Conservation (phyloP, 2,329 filamentous ascomycete species). For the Lachnellula willkommii region DNA sequence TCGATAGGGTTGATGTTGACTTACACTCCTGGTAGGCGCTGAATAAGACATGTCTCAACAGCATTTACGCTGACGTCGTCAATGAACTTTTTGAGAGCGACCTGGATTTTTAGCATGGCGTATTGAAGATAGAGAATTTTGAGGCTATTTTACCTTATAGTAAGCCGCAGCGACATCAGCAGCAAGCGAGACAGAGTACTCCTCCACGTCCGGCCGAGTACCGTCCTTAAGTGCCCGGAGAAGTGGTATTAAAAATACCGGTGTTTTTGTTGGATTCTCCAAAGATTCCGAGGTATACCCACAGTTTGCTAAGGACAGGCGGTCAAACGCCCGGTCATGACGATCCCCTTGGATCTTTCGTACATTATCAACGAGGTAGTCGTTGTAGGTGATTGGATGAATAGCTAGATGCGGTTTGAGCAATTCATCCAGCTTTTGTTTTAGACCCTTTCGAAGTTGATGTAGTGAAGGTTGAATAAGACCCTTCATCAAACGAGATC, state of each 20-base stretch:
- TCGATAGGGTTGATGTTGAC: background rate
- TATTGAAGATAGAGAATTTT: background rate
- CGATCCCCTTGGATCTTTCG: slow-evolving; percentile 4
- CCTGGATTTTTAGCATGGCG: background rate
- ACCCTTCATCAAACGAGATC: slow-evolving; percentile 6
- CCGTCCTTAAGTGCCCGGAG: background rate
- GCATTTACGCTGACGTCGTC: slow-evolving; percentile 9
- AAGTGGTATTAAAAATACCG: background rate
- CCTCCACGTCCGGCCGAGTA: slow-evolving; percentile 4
- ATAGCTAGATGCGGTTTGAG: slow-evolving; percentile 3
- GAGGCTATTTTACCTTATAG: background rate
- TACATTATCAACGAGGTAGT: slow-evolving; percentile 3
- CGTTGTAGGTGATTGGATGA: slow-evolving; percentile 11
- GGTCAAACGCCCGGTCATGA: background rate
- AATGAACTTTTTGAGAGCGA: slow-evolving; percentile 11
- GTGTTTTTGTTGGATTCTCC: background rate
- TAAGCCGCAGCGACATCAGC: slow-evolving; percentile 8
- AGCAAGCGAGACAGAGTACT: slow-evolving; percentile 7
- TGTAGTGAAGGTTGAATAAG: slow-evolving; percentile 2
- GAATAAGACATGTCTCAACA: slow-evolving; percentile 9
- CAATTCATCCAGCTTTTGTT: slow-evolving; percentile 2
- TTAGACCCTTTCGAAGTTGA: background rate
- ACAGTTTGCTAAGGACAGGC: background rate
- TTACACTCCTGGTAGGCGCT: slow-evolving; percentile 5
- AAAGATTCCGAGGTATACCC: background rate